phyloP scores from a whole-genome alignment of 2,329 filamentous ascomycete genomes.

The Fusarium begoniae region DNA sequence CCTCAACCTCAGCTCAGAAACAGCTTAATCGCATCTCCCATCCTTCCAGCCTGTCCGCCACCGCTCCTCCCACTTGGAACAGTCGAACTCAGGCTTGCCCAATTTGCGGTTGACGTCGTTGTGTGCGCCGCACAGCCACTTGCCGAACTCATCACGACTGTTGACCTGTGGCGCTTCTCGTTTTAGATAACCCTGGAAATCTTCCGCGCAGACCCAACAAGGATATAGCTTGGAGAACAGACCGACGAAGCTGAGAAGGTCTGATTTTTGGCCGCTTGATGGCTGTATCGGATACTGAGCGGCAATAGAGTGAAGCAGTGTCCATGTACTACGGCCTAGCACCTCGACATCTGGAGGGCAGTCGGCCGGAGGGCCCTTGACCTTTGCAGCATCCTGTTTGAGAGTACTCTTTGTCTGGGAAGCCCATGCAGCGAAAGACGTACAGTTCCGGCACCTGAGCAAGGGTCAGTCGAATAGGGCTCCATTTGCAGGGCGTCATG shows the following conservation, averaged over 20 bases:
- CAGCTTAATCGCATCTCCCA: constrained; percentile 64
- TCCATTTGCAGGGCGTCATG: constrained; percentile 14
- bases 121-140: constrained; percentile 86
- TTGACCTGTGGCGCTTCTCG: constrained; percentile 71
- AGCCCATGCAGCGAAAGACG: constrained; percentile 57
- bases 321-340: constrained; percentile 91
- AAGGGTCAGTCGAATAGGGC: constrained; percentile 24
- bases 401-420: constrained; percentile 60
- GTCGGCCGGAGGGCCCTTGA: constrained; percentile 63
- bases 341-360: constrained; percentile 91
- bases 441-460: constrained; percentile 47
- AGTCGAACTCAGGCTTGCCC: constrained; percentile 92
- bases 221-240: constrained; percentile 90
- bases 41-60: constrained; percentile 92
- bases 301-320: constrained; percentile 89
- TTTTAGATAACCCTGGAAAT: constrained; percentile 85
- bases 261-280: constrained; percentile 72
- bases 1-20: constrained; percentile 31
- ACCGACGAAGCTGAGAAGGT: constrained; percentile 80
- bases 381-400: constrained; percentile 43
- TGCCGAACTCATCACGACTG: constrained; percentile 75
- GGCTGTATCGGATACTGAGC: constrained; percentile 83
- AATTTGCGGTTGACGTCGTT: constrained; percentile 90
- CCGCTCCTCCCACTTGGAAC: constrained; percentile 87
- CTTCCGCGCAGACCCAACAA: constrained; percentile 94